phyloP scores from a whole-genome alignment of 345 rosid species.

The Hevea brasiliensis region DNA sequence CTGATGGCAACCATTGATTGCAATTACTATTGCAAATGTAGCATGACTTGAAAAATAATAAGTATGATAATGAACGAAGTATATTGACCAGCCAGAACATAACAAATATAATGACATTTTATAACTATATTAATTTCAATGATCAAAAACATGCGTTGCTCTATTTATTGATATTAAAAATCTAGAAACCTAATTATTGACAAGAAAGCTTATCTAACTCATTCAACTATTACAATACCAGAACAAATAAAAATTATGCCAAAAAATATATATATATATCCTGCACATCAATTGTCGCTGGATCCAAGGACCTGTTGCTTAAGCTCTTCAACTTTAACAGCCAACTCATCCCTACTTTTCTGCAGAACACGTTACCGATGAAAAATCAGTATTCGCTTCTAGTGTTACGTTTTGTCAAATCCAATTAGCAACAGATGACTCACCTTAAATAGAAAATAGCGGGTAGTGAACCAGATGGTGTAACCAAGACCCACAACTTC shows the following conservation, averaged over 20 bases:
- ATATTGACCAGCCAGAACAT: too few species aligned
- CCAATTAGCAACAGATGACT: background rate
- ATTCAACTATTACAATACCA: background rate
- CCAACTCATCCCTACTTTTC: constrained; percentile 71
- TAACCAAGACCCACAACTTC: constrained; percentile 91
- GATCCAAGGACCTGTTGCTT: constrained; percentile 73
- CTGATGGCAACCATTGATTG: too few species aligned
- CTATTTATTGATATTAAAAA: background rate
- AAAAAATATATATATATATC: too few species aligned
- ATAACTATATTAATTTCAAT: too few species aligned
- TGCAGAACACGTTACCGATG: constrained; percentile 28
- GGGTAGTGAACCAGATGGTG: constrained; percentile 73
- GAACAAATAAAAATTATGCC: constrained; percentile 1
- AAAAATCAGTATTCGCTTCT: background rate
- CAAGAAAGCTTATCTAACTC: background rate
- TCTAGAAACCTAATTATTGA: background rate
- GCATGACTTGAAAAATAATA: too few species aligned
- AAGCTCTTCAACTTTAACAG: constrained; percentile 57
- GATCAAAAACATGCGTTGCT: background rate
- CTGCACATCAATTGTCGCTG: constrained; percentile 38
- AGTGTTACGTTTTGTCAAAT: background rate
- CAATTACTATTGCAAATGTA: too few species aligned
- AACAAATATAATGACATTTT: too few species aligned
- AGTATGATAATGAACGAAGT: too few species aligned
- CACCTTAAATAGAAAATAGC: constrained; percentile 86